A percentile compares a stretch with the other conserved stretches of the same genome.
Conservation (phyloP, 768 basidiomycete species). For the Mycena leptocephala region DNA sequence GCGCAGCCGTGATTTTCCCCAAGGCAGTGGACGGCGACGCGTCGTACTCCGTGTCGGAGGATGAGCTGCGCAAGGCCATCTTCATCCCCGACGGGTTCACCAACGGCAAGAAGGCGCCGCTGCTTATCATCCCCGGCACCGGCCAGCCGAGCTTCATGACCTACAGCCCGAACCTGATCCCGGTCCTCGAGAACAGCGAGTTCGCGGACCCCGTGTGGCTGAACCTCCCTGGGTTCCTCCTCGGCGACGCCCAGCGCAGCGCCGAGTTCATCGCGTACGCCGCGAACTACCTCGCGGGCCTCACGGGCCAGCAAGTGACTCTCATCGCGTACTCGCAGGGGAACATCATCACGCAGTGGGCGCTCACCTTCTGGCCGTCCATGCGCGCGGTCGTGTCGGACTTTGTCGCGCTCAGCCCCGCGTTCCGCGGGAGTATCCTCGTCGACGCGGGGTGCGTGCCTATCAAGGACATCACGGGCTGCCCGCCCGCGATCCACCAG, state of each 20-base stretch:
- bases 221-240: slow-evolving; percentile 15
- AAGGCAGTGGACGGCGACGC: neutral
- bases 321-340: slow-evolving; percentile 15
- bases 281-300: neutral
- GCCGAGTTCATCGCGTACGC: slow-evolving; percentile 18
- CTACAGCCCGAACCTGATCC: slow-evolving; percentile 7
- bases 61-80: neutral
- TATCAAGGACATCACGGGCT: neutral
- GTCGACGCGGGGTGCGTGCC: slow-evolving; percentile 7
- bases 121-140: slow-evolving; percentile 13
- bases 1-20: neutral
- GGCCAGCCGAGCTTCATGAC: slow-evolving; percentile 11
- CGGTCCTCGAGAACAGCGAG: neutral
- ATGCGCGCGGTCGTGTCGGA: neutral
- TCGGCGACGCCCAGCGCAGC: slow-evolving; percentile 7
- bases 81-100: slow-evolving; percentile 15
- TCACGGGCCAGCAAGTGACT: neutral
- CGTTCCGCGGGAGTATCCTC: slow-evolving; percentile 7
- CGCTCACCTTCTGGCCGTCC: slow-evolving; percentile 16
- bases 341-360: slow-evolving; percentile 18
- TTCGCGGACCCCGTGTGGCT: slow-evolving; percentile 20
- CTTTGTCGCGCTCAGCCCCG: slow-evolving; percentile 12
- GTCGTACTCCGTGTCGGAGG: neutral
- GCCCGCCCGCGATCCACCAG: slow-evolving; percentile 13
- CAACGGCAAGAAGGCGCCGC: neutral